These are phyloP conservation scores for Pythium guiyangense DNA, from an alignment of 352 stramenopile species.

Conservation along the genomic window DNA sequence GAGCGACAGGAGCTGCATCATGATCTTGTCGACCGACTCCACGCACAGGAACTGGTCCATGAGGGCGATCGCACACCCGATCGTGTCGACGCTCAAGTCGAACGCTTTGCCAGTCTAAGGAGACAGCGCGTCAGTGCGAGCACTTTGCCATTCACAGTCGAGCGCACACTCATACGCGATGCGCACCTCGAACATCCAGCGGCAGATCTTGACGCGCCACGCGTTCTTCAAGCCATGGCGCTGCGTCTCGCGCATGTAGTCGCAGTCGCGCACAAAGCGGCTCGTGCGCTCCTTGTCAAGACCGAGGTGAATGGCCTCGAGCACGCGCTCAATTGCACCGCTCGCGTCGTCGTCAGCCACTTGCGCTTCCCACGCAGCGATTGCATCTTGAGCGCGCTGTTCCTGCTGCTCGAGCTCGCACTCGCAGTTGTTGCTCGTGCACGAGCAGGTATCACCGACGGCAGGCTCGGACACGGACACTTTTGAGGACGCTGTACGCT, in stretches of 20 bases:
- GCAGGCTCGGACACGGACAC: neutral
- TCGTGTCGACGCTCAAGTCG: conserved; percentile 57
- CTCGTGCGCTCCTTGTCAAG: conserved; percentile 23
- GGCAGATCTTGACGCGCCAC: conserved; percentile 69
- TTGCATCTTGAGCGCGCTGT: neutral
- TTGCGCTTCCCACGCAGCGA: neutral
- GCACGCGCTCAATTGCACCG: conserved; percentile 10
- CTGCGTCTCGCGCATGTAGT: conserved; percentile 46
- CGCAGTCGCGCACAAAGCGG: conserved; percentile 23
- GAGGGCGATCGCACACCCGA: conserved; percentile 57
- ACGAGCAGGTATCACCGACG: neutral
- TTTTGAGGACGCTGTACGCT: neutral
- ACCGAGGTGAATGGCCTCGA: conserved; percentile 33
- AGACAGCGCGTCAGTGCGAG: too few relatives aligned
- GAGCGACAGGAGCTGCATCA: conserved; percentile 67
- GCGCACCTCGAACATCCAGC: conserved; percentile 64
- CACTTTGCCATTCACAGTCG: too few relatives aligned
- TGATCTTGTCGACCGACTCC: conserved; percentile 64
- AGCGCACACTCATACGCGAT: too few relatives aligned
- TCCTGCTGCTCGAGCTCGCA: neutral
- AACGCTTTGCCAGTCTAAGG: conserved; percentile 66
- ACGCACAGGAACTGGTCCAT: conserved; percentile 67
- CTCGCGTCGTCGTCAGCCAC: neutral
- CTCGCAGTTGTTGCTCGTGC: neutral
- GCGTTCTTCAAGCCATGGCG: conserved; percentile 52